Conservation (phyloP, 805 yeast genomes). For the Lachancea sp. region DNA sequence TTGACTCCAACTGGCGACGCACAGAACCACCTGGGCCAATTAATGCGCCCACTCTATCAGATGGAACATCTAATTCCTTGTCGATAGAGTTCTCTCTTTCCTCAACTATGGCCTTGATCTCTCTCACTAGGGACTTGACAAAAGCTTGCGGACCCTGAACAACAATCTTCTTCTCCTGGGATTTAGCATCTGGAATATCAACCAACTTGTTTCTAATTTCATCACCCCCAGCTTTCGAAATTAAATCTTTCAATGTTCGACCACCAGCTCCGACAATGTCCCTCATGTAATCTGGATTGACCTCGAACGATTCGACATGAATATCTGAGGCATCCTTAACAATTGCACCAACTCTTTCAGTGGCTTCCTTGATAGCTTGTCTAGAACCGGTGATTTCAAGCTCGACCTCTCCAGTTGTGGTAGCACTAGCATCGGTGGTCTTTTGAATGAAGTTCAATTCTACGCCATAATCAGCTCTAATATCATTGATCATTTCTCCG, state of each 20-base stretch:
- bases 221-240: slow-evolving; percentile 69
- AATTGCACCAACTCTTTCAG: slow-evolving; percentile 52
- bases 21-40: slow-evolving; percentile 78
- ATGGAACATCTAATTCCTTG: slow-evolving; percentile 53
- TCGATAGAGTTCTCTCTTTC: slow-evolving; percentile 55
- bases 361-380: slow-evolving; percentile 67
- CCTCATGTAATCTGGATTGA: slow-evolving; percentile 69
- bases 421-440: slow-evolving; percentile 39
- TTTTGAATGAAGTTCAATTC: slow-evolving; percentile 42
- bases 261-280: slow-evolving; percentile 77
- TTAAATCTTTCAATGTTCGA: slow-evolving; percentile 62
- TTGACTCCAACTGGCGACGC: slow-evolving; percentile 66
- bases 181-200: slow-evolving; percentile 60
- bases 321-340: slow-evolving; percentile 60
- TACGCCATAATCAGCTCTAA: slow-evolving; percentile 55
- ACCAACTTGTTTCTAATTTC: slow-evolving; percentile 36
- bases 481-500: slow-evolving; percentile 78
- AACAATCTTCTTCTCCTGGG: slow-evolving; percentile 50
- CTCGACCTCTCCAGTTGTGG: slow-evolving; percentile 46
- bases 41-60: slow-evolving; percentile 65
- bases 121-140: slow-evolving; percentile 61
- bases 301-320: slow-evolving; percentile 47
- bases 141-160: slow-evolving; percentile 70
- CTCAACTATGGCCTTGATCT: slow-evolving; percentile 55
- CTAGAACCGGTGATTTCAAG: slow-evolving; percentile 74